phyloP scores from a whole-genome alignment of 2,329 filamentous ascomycete genomes.

The Alternaria triticimaculans region DNA sequence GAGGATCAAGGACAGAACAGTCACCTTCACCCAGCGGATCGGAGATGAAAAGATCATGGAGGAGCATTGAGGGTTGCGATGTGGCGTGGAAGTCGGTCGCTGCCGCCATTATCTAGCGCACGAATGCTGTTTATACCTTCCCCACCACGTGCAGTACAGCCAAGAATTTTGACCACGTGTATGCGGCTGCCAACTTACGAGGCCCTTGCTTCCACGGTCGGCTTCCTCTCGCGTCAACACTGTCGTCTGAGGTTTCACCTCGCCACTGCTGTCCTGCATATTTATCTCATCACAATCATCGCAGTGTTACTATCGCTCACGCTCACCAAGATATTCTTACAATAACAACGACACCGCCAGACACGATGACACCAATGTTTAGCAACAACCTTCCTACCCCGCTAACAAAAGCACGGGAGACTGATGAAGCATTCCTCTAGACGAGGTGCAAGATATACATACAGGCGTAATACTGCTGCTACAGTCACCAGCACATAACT shows the following conservation, averaged over 20 bases:
- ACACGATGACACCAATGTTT: background rate
- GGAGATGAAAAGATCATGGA: conserved; percentile 46
- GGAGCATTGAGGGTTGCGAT: conserved; percentile 27
- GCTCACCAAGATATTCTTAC: background rate
- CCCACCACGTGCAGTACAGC: background rate
- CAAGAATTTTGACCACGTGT: background rate
- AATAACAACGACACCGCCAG: background rate
- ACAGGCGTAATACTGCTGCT: background rate
- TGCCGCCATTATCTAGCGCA: background rate
- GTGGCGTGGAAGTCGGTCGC: background rate
- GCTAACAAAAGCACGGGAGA: conserved; percentile 3
- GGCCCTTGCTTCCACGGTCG: background rate
- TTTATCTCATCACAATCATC: background rate
- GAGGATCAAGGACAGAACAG: conserved; percentile 47
- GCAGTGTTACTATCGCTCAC: conserved; percentile 4
- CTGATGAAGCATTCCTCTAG: conserved; percentile 9
- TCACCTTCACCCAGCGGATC: conserved; percentile 48
- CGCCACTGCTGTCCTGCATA: background rate
- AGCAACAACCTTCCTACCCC: background rate
- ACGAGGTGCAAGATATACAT: conserved; percentile 12
- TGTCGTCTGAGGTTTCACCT: background rate
- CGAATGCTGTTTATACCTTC: background rate
- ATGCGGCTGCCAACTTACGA: background rate
- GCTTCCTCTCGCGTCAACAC: background rate
- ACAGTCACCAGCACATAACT: background rate